Base-by-base conservation (phyloP, 768 basidiomycete genomes). In the Vararia minispora region DNA sequence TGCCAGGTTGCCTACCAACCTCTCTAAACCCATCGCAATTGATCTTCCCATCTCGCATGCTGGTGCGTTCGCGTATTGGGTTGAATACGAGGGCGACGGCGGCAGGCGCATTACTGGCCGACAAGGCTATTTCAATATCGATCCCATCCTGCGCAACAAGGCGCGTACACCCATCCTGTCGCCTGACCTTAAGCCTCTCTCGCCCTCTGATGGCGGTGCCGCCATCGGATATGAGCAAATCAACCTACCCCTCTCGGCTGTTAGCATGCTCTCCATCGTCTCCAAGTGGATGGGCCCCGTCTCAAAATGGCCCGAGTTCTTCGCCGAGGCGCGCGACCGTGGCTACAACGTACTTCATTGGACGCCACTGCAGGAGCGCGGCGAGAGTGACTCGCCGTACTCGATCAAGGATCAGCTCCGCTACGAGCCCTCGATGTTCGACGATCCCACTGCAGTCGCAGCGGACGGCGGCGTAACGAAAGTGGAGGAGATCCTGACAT, bases 341-440 rank as follows among this genome's bases (percentile, higher is more conserved):
- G 94, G 95, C 1, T 99, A 99, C 65, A 99, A 92, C 36, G 95
- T 98, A 89, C 64, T 99, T 29, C 95, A 99, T 54, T 99, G 84
- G 67, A 86, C 94, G 0, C 95, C 95, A 0, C 64, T 99, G 5
- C 94, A 99, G 59, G 81, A 86, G 55, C 68, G 92, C 24, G 95
- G 95, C 16, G 72, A 76, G 46, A 88, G 84, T 46, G 73, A 85
- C 44, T 91, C 87, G 49, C 95, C 95, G 0, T 99, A 97, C 59
- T 92, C 88, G 13, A 90, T 98, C 52, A 74, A 75, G 39, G 76
- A 92, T 55, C 95, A 99, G 62, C 63, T 77, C 39, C 71, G 61
- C 28, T 97, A 90, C 50, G 90, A 94, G 44, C 65, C 73, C n/a
- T 68, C 70, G 24, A 65, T 94, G 49, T 86, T 90, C 52, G 56